phyloP scores from a whole-genome alignment of 1,139 yeast genomes.

The Yamadazyma mexicana region DNA sequence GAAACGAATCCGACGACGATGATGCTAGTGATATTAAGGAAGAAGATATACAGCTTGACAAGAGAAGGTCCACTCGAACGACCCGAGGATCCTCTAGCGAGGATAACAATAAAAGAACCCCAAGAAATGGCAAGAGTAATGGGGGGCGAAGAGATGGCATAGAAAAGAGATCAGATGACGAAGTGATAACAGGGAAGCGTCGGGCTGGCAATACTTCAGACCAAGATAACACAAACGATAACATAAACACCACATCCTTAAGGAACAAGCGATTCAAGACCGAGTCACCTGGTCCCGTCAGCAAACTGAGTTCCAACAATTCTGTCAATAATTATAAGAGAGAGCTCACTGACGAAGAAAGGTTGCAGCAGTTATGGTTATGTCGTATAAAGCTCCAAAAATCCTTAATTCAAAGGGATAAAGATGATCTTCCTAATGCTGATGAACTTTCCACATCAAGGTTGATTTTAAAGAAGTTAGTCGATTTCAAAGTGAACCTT shows the following conservation, averaged over 20 bases:
- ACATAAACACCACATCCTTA: neutral
- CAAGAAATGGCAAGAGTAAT: slow-evolving; percentile 3
- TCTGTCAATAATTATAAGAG: slow-evolving; percentile 7
- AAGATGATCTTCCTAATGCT: slow-evolving; percentile 45
- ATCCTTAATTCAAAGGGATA: slow-evolving; percentile 45
- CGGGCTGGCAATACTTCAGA: neutral
- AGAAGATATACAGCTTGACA: slow-evolving; percentile 7
- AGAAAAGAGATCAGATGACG: slow-evolving; percentile 18
- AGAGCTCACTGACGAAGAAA: slow-evolving; percentile 33
- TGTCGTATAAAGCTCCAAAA: slow-evolving; percentile 49
- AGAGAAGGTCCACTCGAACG: neutral
- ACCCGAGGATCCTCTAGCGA: neutral
- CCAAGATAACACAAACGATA: neutral
- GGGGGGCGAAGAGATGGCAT: slow-evolving; percentile 2
- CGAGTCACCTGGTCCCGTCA: slow-evolving; percentile 16
- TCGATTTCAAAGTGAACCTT: slow-evolving; percentile 52
- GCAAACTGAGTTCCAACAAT: slow-evolving; percentile 1
- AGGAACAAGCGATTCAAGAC: slow-evolving; percentile 15
- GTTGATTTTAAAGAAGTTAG: slow-evolving; percentile 51
- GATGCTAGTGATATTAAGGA: slow-evolving; percentile 4
- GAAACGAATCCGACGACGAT: slow-evolving; percentile 8
- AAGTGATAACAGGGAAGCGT: slow-evolving; percentile 11
- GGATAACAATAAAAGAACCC: slow-evolving; percentile 1
- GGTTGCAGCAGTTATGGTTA: slow-evolving; percentile 48
- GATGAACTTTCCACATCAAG: slow-evolving; percentile 58